Evolutionary conservation across 2,329 filamentous ascomycete species (phyloP), one percentile per base, ranked within the genome.

Genomic region (Hortaea sp.): DNA sequence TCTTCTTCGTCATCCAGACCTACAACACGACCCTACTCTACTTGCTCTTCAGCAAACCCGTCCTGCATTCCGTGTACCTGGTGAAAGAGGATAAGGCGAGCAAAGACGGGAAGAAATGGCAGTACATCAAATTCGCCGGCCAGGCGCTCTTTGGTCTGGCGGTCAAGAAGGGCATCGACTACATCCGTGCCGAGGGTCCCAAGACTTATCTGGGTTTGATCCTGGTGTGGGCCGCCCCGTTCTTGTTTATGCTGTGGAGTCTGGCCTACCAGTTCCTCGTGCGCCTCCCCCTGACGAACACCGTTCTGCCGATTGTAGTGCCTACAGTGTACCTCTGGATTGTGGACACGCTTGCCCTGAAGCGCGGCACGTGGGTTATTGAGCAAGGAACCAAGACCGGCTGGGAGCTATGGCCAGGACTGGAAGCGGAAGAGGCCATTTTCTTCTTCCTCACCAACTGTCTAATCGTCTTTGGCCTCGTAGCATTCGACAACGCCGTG

Each of bases 1-100:
- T 87, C 66, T 88, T 88, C 71, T 88, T 88, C 61, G 65, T 85
- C 13, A 77, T 88, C 27, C 84, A 88, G 64, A 87, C 84, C 1
- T 87, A 85, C 63, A 84, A 79, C 57, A 85, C 83, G 0, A 74
- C 78, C 0, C 65, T 86, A 42, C 60, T 88, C 6, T 88, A 87
- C 57, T 70, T 85, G 7, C 64, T 86, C 1, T 62, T 82, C 13
- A 85, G 75, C 64, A 85, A 84, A 60, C 72, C 79, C 1, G 70
- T 74, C 7, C 68, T 84, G 6, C 72, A 83, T 46, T 69, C 76
- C 2, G 62, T 64, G 10, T 77, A 77, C 53, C 61, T 82, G 39
- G 67, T 66, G 28, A 64, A 66, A 48, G 67, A 70, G 51, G 59
- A 58, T 29, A 58, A 62, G 30, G 53, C 46, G 5, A 46, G 45